Evolutionary conservation across 805 yeast species (phyloP).

Genomic region (Metschnikowia bowlesiae): DNA sequence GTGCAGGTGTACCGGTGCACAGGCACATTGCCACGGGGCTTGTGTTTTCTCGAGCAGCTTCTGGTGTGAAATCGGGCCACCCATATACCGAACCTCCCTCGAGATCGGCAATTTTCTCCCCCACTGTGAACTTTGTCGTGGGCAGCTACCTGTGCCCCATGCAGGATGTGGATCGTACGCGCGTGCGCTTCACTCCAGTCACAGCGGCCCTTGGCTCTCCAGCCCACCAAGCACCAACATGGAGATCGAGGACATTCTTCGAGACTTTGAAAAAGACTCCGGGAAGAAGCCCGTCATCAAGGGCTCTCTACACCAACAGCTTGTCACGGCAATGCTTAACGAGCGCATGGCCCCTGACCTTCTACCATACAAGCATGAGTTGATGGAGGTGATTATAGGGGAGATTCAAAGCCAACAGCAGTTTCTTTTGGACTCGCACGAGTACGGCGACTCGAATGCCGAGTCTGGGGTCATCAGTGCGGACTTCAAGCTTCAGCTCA

Average conservation of each 20-base stretch:
- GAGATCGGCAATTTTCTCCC: no score
- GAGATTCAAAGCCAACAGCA: constrained; percentile 70
- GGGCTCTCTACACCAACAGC: constrained; percentile 28
- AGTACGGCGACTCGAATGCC: constrained; percentile 54
- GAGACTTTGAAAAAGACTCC: constrained; percentile 50
- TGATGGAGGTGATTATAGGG: constrained; percentile 54
- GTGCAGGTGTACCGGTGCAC: no score
- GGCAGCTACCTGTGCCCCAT: no score
- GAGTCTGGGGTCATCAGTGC: constrained; percentile 22
- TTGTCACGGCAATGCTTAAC: constrained; percentile 69
- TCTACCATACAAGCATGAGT: constrained; percentile 62
- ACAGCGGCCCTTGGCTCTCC: background rate
- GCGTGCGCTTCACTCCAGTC: background rate
- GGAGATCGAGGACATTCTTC: constrained; percentile 67
- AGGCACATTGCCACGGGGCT: no score
- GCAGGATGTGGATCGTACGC: background rate
- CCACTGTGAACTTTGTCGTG: no score
- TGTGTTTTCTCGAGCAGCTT: no score
- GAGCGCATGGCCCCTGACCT: constrained; percentile 87
- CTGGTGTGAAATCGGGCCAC: no score
- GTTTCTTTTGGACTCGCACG: constrained; percentile 70
- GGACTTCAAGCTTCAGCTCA: constrained; percentile 70
- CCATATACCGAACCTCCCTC: no score
- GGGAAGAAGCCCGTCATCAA: constrained; percentile 20
- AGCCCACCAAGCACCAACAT: constrained; percentile 23